These are phyloP conservation scores for Wickerhamomyces chambardii DNA, from an alignment of 805 yeast genomes.

Conservation along the genomic window DNA sequence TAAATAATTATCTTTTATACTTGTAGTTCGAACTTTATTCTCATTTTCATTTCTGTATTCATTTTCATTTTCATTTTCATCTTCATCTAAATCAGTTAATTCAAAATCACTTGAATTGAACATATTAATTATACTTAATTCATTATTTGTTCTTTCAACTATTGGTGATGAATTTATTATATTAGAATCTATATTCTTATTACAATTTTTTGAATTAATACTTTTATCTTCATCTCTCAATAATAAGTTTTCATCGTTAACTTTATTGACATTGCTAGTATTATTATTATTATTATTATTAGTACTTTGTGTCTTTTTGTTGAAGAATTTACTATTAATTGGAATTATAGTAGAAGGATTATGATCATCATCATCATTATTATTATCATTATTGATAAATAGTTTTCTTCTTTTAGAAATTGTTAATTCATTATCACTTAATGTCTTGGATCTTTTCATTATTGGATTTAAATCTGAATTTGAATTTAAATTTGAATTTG, in stretches of 20 bases:
- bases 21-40: neutral
- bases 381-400: constrained; percentile 2
- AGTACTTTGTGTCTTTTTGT: neutral
- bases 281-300: neutral
- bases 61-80: constrained; percentile 1
- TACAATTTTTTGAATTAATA: too few relatives aligned
- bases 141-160: too few relatives aligned
- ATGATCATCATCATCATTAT: constrained; percentile 1
- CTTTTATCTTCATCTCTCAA: too few relatives aligned
- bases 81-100: constrained; percentile 17
- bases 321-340: constrained; percentile 10
- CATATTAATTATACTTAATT: neutral
- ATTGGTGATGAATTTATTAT: too few relatives aligned
- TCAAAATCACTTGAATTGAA: constrained; percentile 15
- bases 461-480: constrained; percentile 16
- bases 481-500: neutral
- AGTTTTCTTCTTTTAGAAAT: constrained; percentile 11
- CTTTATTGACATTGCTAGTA: too few relatives aligned
- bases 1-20: neutral
- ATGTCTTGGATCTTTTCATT: too few relatives aligned
- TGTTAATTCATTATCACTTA: too few relatives aligned
- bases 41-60: too few relatives aligned
- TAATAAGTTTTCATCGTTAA: too few relatives aligned
- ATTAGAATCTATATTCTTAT: too few relatives aligned
- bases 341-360: too few relatives aligned